Percentiles rank a stretch among this genome's conserved stretches.
Conservation (phyloP, 768 basidiomycete species). For the Hypholoma fasciculare region DNA sequence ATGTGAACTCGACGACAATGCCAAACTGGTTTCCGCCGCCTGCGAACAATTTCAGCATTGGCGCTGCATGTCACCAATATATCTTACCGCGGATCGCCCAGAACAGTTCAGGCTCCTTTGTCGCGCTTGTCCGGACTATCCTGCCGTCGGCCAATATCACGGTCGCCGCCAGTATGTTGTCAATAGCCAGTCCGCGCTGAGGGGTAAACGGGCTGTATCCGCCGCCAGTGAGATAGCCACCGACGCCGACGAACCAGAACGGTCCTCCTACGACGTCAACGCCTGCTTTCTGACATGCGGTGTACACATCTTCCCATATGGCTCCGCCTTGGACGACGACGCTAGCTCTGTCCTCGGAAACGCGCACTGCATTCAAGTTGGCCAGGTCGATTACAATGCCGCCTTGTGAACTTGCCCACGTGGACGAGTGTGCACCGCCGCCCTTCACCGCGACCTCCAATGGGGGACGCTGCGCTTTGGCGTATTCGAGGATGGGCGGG, state of each 20-base stretch:
- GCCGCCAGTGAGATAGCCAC: conserved; percentile 12
- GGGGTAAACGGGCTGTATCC: conserved; percentile 21
- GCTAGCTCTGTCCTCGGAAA: conserved; percentile 1
- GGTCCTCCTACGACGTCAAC: conserved; percentile 12
- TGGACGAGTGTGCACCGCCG: conserved; percentile 12
- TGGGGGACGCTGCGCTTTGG: conserved; percentile 1
- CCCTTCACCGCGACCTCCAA: conserved; percentile 12
- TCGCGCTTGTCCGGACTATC: conserved; percentile 14
- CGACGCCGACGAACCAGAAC: conserved; percentile 16
- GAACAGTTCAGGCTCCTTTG: conserved; percentile 22
- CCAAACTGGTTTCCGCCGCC: conserved; percentile 24
- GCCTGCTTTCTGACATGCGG: background rate
- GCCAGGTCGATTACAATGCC: conserved; percentile 8
- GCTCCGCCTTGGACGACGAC: conserved; percentile 12
- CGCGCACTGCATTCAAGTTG: background rate
- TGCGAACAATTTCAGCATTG: background rate
- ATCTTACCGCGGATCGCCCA: conserved; percentile 25
- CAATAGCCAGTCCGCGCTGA: conserved; percentile 8
- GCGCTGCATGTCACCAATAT: background rate
- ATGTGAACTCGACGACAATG: conserved; percentile 17
- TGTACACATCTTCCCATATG: conserved; percentile 8
- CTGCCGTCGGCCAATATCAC: conserved; percentile 20
- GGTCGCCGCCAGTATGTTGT: conserved; percentile 20
- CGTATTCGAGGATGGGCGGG: conserved; percentile 5
- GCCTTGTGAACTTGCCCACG: conserved; percentile 7